A percentile compares a stretch with the other conserved stretches of the same genome.
phyloP scores from a whole-genome alignment of 176 grass and related monocot species.

The Eleusine indica region DNA sequence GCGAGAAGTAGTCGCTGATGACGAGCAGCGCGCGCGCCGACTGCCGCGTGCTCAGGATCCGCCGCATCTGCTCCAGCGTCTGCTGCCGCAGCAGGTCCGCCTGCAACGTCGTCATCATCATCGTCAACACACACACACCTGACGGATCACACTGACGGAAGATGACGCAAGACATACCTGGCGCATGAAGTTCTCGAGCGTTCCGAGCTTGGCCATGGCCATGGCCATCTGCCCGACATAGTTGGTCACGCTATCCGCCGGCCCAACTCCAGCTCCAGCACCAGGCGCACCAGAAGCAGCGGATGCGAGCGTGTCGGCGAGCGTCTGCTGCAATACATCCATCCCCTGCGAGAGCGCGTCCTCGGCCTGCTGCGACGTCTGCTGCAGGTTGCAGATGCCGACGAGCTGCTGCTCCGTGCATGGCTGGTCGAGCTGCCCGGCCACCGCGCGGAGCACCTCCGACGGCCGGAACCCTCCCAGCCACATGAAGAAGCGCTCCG shows the following conservation, averaged over 20 bases:
- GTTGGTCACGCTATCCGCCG: constrained; percentile 60
- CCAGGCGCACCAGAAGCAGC: constrained; percentile 14
- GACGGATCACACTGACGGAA: constrained; percentile 58
- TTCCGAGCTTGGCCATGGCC: constrained; percentile 84
- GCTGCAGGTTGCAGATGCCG: constrained; percentile 85
- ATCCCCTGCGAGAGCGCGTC: constrained; percentile 96
- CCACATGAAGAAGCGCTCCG: constrained; percentile 98
- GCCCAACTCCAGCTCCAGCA: background rate
- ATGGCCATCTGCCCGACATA: constrained; percentile 98
- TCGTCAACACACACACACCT: too few relatives aligned
- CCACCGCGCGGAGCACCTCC: constrained; percentile 78
- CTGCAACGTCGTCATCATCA: constrained; percentile 23
- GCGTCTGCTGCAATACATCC: constrained; percentile 84
- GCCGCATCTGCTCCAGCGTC: constrained; percentile 87
- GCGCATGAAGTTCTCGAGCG: constrained; percentile 83
- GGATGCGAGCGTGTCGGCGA: constrained; percentile 61
- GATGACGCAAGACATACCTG: constrained; percentile 40
- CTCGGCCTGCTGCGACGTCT: constrained; percentile 87
- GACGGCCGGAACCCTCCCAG: constrained; percentile 87
- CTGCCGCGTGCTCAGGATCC: constrained; percentile 80
- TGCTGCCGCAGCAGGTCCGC: constrained; percentile 91
- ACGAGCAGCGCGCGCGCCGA: constrained; percentile 80
- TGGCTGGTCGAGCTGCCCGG: constrained; percentile 61
- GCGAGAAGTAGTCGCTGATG: constrained; percentile 89
- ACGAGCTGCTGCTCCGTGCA: constrained; percentile 78